Base-by-base conservation (phyloP, 371 early-diverging fungal genomes). In the Mucor saturninus region DNA sequence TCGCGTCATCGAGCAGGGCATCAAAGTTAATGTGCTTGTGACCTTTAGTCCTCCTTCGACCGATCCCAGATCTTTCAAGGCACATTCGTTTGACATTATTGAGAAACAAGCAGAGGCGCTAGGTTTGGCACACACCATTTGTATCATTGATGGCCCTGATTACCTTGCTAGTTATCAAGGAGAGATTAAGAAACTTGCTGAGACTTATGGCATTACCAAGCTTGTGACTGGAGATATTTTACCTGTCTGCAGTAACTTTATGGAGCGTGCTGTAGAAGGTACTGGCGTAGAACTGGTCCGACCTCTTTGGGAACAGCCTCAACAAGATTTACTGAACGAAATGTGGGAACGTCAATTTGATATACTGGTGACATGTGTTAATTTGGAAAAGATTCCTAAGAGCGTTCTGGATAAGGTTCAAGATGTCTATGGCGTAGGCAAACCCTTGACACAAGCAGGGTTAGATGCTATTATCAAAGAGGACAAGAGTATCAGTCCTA, bases 201-300 rank as follows among this genome's bases (percentile, higher is more conserved):
- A 63, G 3, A 59, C 72, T 4, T 74, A 76, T 50, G 69, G 60
- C 21, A 72, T 84, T 38, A 71, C 79, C 51, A 62, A 67, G 0
- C 69, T 86, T 26, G 85, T 85, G 38, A 85, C 86, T 30, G 84
- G 86, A 1, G 86, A 86, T 38, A 85, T 86, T 40, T 62, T 83
- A 52, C 81, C 80, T 15, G 80, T 86, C 3, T 84, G 86, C 50
- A 76, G 76, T 56, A 72, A 80, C 54, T 86, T 86, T 62, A 86
- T 86, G 86, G 79, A 82, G 43, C 73, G 80, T 9, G 85, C 85
- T 0, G 77, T 80, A 1, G 62, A 75, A 40, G 69, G 45, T 35
- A 81, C 82, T 21, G 70, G 68, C 3, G 80, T 86, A 2, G 61
- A 69, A 37, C 65, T 86, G 11, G 71, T 79, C 0, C 77, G 85